phyloP scores from a whole-genome alignment of 306 rosid species.

The Chamaecrista fasciculata region DNA sequence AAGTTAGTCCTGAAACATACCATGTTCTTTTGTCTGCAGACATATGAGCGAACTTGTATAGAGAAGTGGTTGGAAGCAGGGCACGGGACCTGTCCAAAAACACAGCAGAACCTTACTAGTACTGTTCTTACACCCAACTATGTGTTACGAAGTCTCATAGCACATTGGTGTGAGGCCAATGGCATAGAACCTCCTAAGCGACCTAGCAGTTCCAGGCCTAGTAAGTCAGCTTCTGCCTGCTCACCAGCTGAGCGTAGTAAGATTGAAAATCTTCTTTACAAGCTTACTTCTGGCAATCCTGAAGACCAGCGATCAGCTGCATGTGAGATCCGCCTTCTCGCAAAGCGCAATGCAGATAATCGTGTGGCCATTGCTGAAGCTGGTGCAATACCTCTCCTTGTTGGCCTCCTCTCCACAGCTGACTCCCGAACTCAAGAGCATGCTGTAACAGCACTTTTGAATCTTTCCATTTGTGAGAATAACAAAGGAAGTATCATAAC shows the following conservation, averaged over 20 bases:
- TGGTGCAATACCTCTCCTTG: conserved; percentile 93
- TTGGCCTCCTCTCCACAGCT: conserved; percentile 64
- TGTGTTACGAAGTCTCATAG: conserved; percentile 88
- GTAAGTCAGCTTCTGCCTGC: conserved; percentile 64
- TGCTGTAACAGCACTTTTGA: conserved; percentile 95
- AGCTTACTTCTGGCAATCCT: conserved; percentile 61
- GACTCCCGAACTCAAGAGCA: conserved; percentile 98
- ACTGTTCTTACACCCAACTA: conserved; percentile 87
- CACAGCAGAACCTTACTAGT: conserved; percentile 74
- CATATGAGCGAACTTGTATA: conserved; percentile 91
- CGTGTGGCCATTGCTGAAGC: conserved; percentile 99
- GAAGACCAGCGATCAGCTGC: conserved; percentile 93
- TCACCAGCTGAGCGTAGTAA: conserved; percentile 74
- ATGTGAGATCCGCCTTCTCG: conserved; percentile 94
- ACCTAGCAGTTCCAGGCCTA: conserved; percentile 59
- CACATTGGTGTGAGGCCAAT: conserved; percentile 98
- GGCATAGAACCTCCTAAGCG: conserved; percentile 93
- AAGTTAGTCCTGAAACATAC: conserved; percentile 20
- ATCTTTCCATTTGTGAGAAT: conserved; percentile 89
- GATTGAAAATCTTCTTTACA: conserved; percentile 67
- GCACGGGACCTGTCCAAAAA: conserved; percentile 91
- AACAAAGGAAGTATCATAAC: conserved; percentile 86
- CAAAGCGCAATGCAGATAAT: conserved; percentile 94
- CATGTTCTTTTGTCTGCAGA: conserved; percentile 56
- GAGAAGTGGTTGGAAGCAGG: conserved; percentile 94